phyloP scores from a whole-genome alignment of 768 basidiomycete species.

The Macrolepiota fuliginosa region DNA sequence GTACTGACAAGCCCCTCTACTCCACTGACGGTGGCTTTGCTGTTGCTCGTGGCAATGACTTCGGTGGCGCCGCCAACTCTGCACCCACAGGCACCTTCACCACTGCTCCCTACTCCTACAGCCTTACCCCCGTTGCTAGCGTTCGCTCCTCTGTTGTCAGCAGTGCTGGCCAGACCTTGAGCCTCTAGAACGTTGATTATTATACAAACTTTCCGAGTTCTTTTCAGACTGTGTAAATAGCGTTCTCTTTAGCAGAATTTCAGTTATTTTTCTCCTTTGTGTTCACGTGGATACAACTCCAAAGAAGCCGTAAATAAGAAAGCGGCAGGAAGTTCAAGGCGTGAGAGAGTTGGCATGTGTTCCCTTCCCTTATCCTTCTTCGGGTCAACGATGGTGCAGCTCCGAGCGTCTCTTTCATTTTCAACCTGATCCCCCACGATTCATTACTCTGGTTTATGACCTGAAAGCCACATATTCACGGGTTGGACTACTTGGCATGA shows the following conservation, averaged over 20 bases:
- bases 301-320: neutral
- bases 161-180: constrained; percentile 27
- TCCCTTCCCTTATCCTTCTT: neutral
- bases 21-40: constrained; percentile 39
- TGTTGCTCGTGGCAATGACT: constrained; percentile 33
- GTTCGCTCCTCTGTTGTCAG: constrained; percentile 23
- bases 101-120: constrained; percentile 26
- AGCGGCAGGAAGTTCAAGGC: too few species aligned
- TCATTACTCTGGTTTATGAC: neutral
- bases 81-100: constrained; percentile 30
- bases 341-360: constrained; percentile 2
- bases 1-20: constrained; percentile 37
- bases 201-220: constrained; percentile 14
- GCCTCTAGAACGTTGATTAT: constrained; percentile 18
- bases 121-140: constrained; percentile 18
- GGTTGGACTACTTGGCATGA: neutral
- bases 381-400: neutral
- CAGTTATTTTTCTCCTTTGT: neutral
- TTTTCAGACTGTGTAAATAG: neutral
- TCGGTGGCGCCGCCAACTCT: constrained; percentile 26
- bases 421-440: neutral
- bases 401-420: neutral
- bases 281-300: neutral
- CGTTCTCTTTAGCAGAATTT: neutral
- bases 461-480: neutral